Base-by-base conservation (phyloP, 345 rosid species). In the Syzygium jambos region DNA sequence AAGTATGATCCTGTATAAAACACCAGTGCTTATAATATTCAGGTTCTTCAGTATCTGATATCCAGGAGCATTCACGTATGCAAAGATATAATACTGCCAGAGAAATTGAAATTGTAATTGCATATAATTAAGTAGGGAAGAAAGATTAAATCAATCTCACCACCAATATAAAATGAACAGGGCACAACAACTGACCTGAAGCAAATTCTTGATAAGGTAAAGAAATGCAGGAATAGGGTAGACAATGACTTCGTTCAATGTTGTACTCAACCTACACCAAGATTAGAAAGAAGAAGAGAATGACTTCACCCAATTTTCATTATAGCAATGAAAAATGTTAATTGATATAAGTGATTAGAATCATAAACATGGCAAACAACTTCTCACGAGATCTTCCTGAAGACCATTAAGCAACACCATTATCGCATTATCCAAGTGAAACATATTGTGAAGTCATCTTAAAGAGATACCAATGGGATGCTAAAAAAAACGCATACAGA, bases 11-110 rank as follows among this genome's bases (percentile, higher is more conserved):
- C 95, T 94, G 91, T 98, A 96, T 88, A 98, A 92, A 89, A 98
- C 92, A 88, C 99, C 98, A 56, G 99, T 96, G 88, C 98, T 98
- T 87, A 98, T 96, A 61, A 96, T 98, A 90, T 98, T 98, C 84
- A 98, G 92, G 92, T 98, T 98, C 97, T 98, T 98, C 93, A 95
- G 92, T 92, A 98, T 98, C 92, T 96, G 99, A 89, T 98, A 96
- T 84, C 99, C 99, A 9, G 99, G 99, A 43, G 99, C 99, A 86
- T 95, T 98, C 78, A 95, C 98, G 84, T 98, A 98, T 22, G 99
- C 97, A 93, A 98, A 96, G 91, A 98, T 98, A 91, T 98, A 98
- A 91, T 98, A 98, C 98, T 95, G 94, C 94, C 89, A 92, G 83
- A 87, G 5, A 91, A 87, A 84, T 73, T 73, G 25, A 17, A 89